Evolutionary conservation across 1,284 basidiomycete genomes (phyloP), one percentile per base, ranked within the genome.

Genomic region (Vanrija humicola): DNA sequence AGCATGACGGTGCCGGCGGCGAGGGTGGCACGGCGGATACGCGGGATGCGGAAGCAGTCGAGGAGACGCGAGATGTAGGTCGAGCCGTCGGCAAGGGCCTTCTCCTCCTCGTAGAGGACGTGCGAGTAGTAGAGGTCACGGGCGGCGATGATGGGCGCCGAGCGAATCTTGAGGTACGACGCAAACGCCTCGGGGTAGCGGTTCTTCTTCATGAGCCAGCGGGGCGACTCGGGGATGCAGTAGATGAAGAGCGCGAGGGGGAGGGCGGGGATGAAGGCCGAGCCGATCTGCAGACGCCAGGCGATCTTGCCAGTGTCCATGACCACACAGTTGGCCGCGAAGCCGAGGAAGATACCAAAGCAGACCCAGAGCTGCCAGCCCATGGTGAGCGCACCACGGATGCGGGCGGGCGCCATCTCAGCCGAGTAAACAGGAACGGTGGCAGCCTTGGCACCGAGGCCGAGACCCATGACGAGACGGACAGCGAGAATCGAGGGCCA

Each of bases 1-100:
- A 88, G 83, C 87, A 89, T 89, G 72, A 88, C 85, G 50, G 85
- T 79, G 60, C 80, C 80, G 9, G 84, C 82, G 0, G 83, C 89
- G 38, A 87, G 75, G 2, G 85, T 82, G 0, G 87, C 89, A 50
- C 89, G 80, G 60, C 89, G 80, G 74, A 87, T 84, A 52, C 90
- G 82, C 5, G 83, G 84, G 34, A 88, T 78, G n/a, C 81, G 82
- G 74, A 88, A 88, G 54, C 87, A 75, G 68, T 88, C 86, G n/a
- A 81, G 21, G 61, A 85, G 74, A 38, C 81, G 79, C 62, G 52
- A 43, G 8, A 54, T 5, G 47, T 54, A 54, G 10, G 43, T 48
- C 16, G 78, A 79, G 34, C 72, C 73, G 29, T 78, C 34, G 78
- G 54, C 64, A 55, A 87, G 78, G 56, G 82, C 78, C 26, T 79